Percentiles rank a stretch among this genome's conserved stretches.
Evolutionary conservation across 2,329 filamentous ascomycete species (phyloP).

Genomic region (Sclerotinia trifoliorum): DNA sequence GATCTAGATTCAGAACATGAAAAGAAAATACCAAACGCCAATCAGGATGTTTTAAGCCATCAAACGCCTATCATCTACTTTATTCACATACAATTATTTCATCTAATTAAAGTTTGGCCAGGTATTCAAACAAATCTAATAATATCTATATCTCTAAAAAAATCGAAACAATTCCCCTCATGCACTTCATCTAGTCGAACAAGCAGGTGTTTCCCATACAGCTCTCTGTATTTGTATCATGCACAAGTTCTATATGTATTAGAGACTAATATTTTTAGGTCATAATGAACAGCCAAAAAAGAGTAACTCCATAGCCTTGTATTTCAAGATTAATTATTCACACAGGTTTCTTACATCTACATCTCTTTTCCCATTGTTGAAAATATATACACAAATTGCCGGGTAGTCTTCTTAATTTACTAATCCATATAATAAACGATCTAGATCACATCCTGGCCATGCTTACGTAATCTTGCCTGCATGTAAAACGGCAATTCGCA

Average conservation of each 20-base stretch:
- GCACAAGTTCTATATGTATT: neutral
- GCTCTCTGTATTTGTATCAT: neutral
- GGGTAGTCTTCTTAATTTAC: neutral
- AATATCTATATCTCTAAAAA: neutral
- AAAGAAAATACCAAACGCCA: neutral
- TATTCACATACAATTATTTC: neutral
- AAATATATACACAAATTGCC: neutral
- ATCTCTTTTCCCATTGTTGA: neutral
- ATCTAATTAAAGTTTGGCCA: neutral
- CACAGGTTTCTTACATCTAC: neutral
- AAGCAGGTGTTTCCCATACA: neutral
- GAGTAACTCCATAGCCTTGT: neutral
- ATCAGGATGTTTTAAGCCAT: slow-evolving; percentile 7
- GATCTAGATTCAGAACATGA: slow-evolving; percentile 7
- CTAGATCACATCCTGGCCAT: slow-evolving; percentile 2
- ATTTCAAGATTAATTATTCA: neutral
- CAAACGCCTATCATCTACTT: neutral
- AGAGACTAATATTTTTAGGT: neutral
- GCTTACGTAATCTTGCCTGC: neutral
- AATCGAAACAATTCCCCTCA: neutral
- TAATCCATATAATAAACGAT: slow-evolving; percentile 1
- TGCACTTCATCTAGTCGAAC: neutral
- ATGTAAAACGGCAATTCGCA: neutral
- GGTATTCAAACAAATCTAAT: neutral
- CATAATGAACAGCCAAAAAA: neutral